These are phyloP conservation scores for Gynandropsis gynandra DNA, from an alignment of 345 rosid genomes.

Conservation along the genomic window DNA sequence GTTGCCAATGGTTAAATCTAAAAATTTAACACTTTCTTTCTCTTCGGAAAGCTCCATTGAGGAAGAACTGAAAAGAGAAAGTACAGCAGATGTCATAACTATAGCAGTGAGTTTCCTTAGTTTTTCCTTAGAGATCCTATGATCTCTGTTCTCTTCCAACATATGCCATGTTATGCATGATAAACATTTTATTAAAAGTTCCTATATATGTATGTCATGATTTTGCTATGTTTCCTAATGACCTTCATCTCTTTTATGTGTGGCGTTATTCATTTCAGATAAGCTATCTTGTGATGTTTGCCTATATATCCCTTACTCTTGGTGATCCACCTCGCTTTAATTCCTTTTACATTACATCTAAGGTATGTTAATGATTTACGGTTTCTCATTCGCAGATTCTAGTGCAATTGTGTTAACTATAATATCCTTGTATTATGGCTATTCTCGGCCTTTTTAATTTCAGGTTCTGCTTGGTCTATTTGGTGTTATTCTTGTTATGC, in stretches of 20 bases:
- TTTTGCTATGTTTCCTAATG: slow-evolving; percentile 14
- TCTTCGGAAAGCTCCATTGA: slow-evolving; percentile 96
- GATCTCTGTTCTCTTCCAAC: not conserved
- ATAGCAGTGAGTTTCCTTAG: slow-evolving; percentile 46
- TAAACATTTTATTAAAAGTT: too few species aligned
- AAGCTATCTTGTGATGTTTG: slow-evolving; percentile 98
- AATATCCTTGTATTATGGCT: slow-evolving; percentile 4
- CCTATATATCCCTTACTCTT: slow-evolving; percentile 82
- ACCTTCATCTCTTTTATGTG: slow-evolving; percentile 4
- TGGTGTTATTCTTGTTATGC: slow-evolving; percentile 95
- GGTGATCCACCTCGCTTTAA: slow-evolving; percentile 69
- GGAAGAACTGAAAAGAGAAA: slow-evolving; percentile 93
- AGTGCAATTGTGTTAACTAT: too few species aligned
- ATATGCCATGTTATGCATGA: slow-evolving; percentile 2
- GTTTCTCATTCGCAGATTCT: not conserved
- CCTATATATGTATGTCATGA: not conserved
- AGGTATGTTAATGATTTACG: slow-evolving; percentile 39
- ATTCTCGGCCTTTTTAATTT: slow-evolving; percentile 26
- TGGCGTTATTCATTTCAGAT: slow-evolving; percentile 45
- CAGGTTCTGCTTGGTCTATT: slow-evolving; percentile 92
- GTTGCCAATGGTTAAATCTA: slow-evolving; percentile 67
- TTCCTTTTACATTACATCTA: slow-evolving; percentile 74
- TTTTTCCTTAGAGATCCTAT: not conserved
- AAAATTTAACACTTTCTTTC: slow-evolving; percentile 72
- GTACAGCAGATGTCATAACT: slow-evolving; percentile 91